Percentiles rank a stretch among this genome's conserved stretches.
phyloP scores from a whole-genome alignment of 352 stramenopile genomes.

The Pythium guiyangense region DNA sequence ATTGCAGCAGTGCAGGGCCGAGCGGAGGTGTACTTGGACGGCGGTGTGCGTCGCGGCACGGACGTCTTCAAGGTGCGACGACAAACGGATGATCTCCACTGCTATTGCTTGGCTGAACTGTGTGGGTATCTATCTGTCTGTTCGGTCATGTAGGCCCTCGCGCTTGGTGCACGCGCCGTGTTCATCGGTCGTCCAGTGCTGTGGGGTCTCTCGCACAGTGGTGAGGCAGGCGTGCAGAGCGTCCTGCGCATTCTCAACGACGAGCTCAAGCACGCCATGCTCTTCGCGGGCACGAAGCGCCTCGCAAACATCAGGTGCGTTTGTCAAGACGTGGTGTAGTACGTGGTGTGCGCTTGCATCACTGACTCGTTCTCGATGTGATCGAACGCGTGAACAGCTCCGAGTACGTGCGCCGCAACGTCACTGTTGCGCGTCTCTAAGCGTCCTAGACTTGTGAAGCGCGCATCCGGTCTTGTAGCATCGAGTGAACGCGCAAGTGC shows the following conservation, averaged over 20 bases:
- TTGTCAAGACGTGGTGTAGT: neutral
- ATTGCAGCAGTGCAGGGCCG: conserved; percentile 76
- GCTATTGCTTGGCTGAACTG: conserved; percentile 16
- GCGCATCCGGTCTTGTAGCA: no score
- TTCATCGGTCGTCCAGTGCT: conserved; percentile 94
- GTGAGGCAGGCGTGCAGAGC: conserved; percentile 82
- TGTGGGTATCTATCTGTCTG: conserved; percentile 2
- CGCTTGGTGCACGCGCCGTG: conserved; percentile 91
- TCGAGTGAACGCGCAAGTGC: no score
- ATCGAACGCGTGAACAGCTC: conserved; percentile 13
- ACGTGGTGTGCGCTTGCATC: neutral
- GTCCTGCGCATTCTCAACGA: conserved; percentile 90
- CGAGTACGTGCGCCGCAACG: conserved; percentile 27
- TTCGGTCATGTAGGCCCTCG: conserved; percentile 75
- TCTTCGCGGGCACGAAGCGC: conserved; percentile 61
- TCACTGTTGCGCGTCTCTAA: conserved; percentile 14
- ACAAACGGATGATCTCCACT: neutral
- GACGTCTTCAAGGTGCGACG: conserved; percentile 93
- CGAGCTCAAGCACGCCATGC: conserved; percentile 93
- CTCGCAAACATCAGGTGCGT: conserved; percentile 67
- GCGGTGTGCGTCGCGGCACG: conserved; percentile 92
- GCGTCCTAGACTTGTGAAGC: no score
- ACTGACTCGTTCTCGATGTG: neutral
- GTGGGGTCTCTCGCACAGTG: conserved; percentile 90
- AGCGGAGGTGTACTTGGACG: conserved; percentile 92